Evolutionary conservation across 169 alveolate genomes (phyloP).

Genomic region (Cryptosporidium ubiquitum): DNA sequence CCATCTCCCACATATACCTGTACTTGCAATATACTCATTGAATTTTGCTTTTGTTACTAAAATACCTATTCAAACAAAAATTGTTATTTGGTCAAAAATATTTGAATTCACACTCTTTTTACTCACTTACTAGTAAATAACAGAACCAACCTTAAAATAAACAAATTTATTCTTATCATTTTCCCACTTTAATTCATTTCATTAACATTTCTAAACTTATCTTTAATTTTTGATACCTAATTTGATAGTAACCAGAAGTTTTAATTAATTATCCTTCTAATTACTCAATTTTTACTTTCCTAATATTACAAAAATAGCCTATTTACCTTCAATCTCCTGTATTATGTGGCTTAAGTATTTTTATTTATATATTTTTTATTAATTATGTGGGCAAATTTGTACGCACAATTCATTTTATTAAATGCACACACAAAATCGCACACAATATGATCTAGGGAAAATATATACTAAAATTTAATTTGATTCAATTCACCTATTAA

Average conservation of each 20-base stretch:
- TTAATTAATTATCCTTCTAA: background rate
- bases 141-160: background rate
- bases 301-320: background rate
- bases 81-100: background rate
- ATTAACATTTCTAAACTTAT: background rate
- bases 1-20: conserved; percentile 63
- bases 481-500: too few relatives aligned
- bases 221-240: background rate
- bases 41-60: background rate
- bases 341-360: background rate
- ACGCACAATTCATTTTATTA: background rate
- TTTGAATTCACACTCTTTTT: background rate
- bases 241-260: background rate
- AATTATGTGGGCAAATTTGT: background rate
- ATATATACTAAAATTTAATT: background rate
- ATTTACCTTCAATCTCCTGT: too few relatives aligned
- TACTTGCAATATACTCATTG: background rate
- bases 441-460: background rate
- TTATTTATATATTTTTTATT: too few relatives aligned
- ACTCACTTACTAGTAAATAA: background rate
- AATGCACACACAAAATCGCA: background rate
- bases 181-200: background rate
- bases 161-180: background rate
- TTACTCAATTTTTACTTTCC: background rate
- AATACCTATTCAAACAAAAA: background rate